These are phyloP conservation scores for Saksenaea oblongispora DNA, from an alignment of 371 early-diverging fungal species.

Conservation along the genomic window DNA sequence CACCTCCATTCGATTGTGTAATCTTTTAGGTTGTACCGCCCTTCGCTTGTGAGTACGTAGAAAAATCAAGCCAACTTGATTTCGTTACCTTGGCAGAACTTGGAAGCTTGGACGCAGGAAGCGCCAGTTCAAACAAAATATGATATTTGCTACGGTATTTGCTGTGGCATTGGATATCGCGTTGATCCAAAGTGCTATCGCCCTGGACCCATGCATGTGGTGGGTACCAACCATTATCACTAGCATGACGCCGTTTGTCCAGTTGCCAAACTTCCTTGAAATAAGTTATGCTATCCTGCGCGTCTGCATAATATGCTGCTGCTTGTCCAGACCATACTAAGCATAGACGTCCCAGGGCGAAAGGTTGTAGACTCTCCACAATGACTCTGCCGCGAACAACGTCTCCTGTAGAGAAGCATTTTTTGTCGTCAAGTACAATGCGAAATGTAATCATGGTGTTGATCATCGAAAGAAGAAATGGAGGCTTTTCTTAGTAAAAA, in stretches of 20 bases:
- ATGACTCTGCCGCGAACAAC: constrained; percentile 3
- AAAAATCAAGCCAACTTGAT: neutral
- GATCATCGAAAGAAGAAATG: neutral
- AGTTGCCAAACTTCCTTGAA: neutral
- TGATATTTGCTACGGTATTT: neutral
- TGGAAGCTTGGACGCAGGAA: neutral
- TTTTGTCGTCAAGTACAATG: constrained; percentile 12
- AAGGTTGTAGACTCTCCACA: constrained; percentile 1
- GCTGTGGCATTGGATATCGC: neutral
- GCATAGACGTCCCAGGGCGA: neutral
- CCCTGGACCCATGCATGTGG: neutral
- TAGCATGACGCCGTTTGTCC: neutral
- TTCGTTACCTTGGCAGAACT: neutral
- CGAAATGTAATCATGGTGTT: neutral
- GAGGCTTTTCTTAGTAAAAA: neutral
- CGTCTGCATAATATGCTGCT: neutral
- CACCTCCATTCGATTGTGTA: neutral
- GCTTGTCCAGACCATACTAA: neutral
- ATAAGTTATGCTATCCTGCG: neutral
- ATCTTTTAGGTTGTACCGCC: neutral
- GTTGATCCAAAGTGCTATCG: neutral
- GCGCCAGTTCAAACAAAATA: neutral
- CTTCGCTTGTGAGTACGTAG: neutral
- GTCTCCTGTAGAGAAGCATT: constrained; percentile 17
- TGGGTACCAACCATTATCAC: neutral